These are phyloP conservation scores for Alloteropsis angusta DNA, from an alignment of 202 grass and related monocot species.

Conservation along the genomic window DNA sequence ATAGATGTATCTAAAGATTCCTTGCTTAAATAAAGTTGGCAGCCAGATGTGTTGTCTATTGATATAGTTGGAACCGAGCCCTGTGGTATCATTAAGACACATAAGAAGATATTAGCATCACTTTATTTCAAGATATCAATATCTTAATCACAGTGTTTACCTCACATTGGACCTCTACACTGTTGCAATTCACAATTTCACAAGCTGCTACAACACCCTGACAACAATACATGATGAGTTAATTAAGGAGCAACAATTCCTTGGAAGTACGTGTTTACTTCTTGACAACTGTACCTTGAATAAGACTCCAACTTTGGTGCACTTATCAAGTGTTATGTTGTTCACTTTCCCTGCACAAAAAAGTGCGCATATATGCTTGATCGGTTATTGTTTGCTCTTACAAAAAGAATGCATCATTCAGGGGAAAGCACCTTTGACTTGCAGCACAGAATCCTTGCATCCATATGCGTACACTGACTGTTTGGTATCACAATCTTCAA, in stretches of 20 bases:
- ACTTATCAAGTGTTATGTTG: constrained; percentile 75
- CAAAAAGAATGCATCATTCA: not conserved
- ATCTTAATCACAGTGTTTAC: constrained; percentile 4
- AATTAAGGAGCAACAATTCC: not conserved
- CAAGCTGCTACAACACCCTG: constrained; percentile 56
- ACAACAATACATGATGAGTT: constrained; percentile 2
- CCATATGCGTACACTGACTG: constrained; percentile 52
- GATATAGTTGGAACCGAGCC: constrained; percentile 55
- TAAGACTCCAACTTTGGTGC: constrained; percentile 44
- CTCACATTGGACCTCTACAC: constrained; percentile 59
- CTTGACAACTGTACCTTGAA: constrained; percentile 34
- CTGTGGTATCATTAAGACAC: constrained; percentile 5
- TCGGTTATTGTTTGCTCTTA: not conserved
- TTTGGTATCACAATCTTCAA: constrained; percentile 56
- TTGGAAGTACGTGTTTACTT: not conserved
- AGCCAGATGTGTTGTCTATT: constrained; percentile 61
- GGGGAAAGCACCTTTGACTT: constrained; percentile 43
- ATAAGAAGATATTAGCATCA: constrained; percentile 8
- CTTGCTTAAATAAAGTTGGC: constrained; percentile 50
- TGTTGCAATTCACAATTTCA: constrained; percentile 62
- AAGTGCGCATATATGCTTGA: not conserved
- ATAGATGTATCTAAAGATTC: constrained; percentile 47
- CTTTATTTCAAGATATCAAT: not conserved
- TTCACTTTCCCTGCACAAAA: constrained; percentile 43
- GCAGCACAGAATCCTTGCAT: constrained; percentile 55